Conservation (phyloP, 2,329 filamentous ascomycete genomes). For the Cercospora sp. region DNA sequence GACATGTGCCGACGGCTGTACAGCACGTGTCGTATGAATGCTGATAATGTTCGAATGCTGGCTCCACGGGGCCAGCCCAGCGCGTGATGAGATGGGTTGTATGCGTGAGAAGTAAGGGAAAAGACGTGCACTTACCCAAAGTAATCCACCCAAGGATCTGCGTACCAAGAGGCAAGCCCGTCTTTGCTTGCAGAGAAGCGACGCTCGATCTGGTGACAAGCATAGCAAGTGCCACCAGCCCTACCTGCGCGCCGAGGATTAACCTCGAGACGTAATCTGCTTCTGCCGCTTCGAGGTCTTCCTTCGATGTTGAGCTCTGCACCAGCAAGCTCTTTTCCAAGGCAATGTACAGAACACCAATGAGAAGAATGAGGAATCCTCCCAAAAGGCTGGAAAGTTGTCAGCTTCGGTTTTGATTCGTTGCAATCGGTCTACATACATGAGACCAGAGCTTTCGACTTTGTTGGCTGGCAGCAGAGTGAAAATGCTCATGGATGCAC, state of each 20-base stretch:
- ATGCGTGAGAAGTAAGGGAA: background rate
- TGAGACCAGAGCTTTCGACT: conserved; percentile 70
- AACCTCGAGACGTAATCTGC: conserved; percentile 56
- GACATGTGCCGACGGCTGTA: background rate
- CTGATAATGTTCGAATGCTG: background rate
- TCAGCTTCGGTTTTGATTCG: background rate
- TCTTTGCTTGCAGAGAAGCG: conserved; percentile 79
- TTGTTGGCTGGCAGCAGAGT: conserved; percentile 88
- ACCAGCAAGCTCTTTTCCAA: conserved; percentile 69
- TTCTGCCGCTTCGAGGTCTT: conserved; percentile 34
- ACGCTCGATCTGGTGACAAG: conserved; percentile 83
- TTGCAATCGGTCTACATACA: conserved; percentile 56
- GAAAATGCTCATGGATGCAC: conserved; percentile 82
- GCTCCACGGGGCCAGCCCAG: background rate
- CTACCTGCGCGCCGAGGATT: conserved; percentile 70
- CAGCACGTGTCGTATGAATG: background rate
- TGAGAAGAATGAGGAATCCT: conserved; percentile 72
- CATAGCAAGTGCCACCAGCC: conserved; percentile 77
- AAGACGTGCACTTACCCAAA: conserved; percentile 55
- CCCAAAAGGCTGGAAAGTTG: conserved; percentile 62
- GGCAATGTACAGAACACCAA: conserved; percentile 75
- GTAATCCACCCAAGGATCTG: conserved; percentile 83
- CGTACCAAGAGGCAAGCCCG: conserved; percentile 82
- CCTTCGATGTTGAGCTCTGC: conserved; percentile 41
- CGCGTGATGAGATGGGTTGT: background rate